These are phyloP conservation scores for Phoenix roebelenii DNA, from an alignment of 176 grass and related monocot genomes.

Conservation along the genomic window DNA sequence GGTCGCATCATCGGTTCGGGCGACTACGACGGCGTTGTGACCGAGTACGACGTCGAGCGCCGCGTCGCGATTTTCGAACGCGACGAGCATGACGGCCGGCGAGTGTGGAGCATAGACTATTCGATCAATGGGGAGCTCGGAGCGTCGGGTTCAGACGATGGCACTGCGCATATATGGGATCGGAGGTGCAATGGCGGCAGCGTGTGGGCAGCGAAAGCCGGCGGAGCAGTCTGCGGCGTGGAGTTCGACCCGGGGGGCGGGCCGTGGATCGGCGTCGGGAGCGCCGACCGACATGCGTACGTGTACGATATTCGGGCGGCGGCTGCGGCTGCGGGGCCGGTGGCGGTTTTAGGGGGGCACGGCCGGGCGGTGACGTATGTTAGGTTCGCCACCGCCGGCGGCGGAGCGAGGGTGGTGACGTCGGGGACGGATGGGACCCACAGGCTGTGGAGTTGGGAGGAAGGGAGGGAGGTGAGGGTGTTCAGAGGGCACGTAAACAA, in stretches of 20 bases:
- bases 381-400: slow-evolving; percentile 29
- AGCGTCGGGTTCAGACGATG: slow-evolving; percentile 76
- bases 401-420: slow-evolving; percentile 41
- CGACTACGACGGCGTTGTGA: slow-evolving; percentile 95
- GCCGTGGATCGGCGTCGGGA: slow-evolving; percentile 57
- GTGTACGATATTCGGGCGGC: slow-evolving; percentile 68
- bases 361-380: slow-evolving; percentile 66
- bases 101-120: slow-evolving; percentile 87
- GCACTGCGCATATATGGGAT: slow-evolving; percentile 78
- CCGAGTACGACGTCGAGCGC: slow-evolving; percentile 75
- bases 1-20: slow-evolving; percentile 37
- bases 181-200: not conserved
- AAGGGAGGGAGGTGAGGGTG: slow-evolving; percentile 46
- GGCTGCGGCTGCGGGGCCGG: slow-evolving; percentile 29
- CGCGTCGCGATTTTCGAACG: slow-evolving; percentile 41
- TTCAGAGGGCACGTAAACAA: slow-evolving; percentile 71
- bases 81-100: slow-evolving; percentile 72
- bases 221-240: slow-evolving; percentile 38
- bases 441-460: slow-evolving; percentile 56
- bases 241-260: slow-evolving; percentile 62
- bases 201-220: slow-evolving; percentile 2
- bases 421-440: slow-evolving; percentile 69
- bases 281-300: slow-evolving; percentile 58
- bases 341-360: slow-evolving; percentile 51
- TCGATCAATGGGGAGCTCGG: slow-evolving; percentile 29